phyloP scores from a whole-genome alignment of 2,329 filamentous ascomycete species.

The Mycosphaerella sp. region DNA sequence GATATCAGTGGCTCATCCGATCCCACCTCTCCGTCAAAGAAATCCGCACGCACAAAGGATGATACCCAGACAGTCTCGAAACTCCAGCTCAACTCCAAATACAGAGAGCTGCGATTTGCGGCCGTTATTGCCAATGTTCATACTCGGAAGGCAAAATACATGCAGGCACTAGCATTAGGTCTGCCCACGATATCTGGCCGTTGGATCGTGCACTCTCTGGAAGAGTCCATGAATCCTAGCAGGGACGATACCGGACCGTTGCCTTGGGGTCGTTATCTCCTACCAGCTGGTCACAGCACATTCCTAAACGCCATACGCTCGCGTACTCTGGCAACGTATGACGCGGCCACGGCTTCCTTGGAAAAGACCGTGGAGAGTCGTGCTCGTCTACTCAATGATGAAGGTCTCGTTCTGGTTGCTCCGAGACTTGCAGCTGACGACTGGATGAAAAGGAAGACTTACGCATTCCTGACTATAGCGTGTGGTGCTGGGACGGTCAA shows the following conservation, averaged over 20 bases:
- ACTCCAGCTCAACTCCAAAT: slow-evolving; percentile 45
- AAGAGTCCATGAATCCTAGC: slow-evolving; percentile 16
- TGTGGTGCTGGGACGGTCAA: slow-evolving; percentile 65
- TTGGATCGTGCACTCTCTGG: slow-evolving; percentile 71
- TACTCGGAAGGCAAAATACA: slow-evolving; percentile 82
- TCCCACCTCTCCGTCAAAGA: slow-evolving; percentile 17
- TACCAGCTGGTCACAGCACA: slow-evolving; percentile 75
- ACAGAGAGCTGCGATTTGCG: slow-evolving; percentile 62
- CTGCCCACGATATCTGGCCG: slow-evolving; percentile 76
- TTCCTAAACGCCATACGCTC: slow-evolving; percentile 73
- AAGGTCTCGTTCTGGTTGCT: slow-evolving; percentile 65
- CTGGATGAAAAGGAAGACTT: slow-evolving; percentile 59
- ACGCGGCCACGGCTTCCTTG: slow-evolving; percentile 54
- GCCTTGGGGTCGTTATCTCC: slow-evolving; percentile 73
- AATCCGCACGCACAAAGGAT: slow-evolving; percentile 18
- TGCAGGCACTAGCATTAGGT: slow-evolving; percentile 86
- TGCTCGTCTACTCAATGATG: slow-evolving; percentile 40
- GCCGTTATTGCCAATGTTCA: slow-evolving; percentile 81
- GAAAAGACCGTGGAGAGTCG: slow-evolving; percentile 49
- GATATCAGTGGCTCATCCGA: slow-evolving; percentile 29
- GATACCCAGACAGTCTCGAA: background rate
- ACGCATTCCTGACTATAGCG: slow-evolving; percentile 72
- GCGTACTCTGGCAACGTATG: slow-evolving; percentile 56
- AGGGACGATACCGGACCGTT: slow-evolving; percentile 49
- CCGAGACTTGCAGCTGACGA: slow-evolving; percentile 54